These are phyloP conservation scores for Alternaria ventricosa DNA, from an alignment of 2,329 filamentous ascomycete genomes.

Conservation along the genomic window DNA sequence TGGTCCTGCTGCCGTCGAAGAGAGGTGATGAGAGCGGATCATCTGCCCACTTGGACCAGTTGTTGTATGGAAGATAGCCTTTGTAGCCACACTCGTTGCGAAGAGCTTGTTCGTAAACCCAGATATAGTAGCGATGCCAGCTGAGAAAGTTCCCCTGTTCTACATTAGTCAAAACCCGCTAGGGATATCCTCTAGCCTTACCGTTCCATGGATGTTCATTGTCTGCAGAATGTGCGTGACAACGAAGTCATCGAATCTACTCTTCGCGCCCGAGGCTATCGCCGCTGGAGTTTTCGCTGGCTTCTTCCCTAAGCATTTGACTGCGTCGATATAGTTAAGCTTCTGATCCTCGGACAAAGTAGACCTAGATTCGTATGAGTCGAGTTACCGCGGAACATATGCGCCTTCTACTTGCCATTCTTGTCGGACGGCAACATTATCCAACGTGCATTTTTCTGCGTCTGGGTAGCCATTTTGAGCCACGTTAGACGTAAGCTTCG, in stretches of 20 bases:
- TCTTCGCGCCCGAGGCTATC: constrained; percentile 24
- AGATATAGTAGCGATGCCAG: constrained; percentile 49
- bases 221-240: constrained; percentile 32
- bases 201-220: constrained; percentile 21
- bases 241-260: constrained; percentile 38
- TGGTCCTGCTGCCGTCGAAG: constrained; percentile 38
- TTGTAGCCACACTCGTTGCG: constrained; percentile 49
- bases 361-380: background rate
- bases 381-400: background rate
- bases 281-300: constrained; percentile 20
- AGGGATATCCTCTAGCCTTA: background rate
- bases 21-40: constrained; percentile 37
- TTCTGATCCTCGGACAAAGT: background rate
- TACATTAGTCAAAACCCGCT: background rate
- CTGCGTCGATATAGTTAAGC: constrained; percentile 20
- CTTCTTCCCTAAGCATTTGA: constrained; percentile 24
- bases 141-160: constrained; percentile 22
- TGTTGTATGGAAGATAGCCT: constrained; percentile 54
- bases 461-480: background rate
- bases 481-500: background rate
- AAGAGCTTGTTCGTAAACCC: constrained; percentile 47
- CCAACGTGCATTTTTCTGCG: background rate
- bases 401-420: background rate
- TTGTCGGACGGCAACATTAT: background rate
- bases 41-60: constrained; percentile 49